Evolutionary conservation across 2,329 filamentous ascomycete species (phyloP), one percentile per base, ranked within the genome.

Genomic region (Colletotrichum melonis): DNA sequence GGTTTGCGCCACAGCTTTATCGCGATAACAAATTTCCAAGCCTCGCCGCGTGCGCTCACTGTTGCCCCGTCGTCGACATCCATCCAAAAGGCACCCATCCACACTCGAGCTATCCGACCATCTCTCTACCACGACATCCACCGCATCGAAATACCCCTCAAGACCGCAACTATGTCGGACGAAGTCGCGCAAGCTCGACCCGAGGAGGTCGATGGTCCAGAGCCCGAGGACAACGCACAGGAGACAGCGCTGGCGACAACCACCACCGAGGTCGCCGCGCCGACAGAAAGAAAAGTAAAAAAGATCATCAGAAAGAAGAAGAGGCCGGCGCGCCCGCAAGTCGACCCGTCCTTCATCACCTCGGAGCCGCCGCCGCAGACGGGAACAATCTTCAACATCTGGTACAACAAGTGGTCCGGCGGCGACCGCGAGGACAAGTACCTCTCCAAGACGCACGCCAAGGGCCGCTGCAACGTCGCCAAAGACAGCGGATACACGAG

Each of bases 371-470:
- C 95, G 19, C 94, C 94, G 1, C 95, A 98, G 79, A 98, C 96
- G 0, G 97, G 97, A 66, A 97, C 94, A 0, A 95, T 95, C 72
- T 99, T 97, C 88, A 99, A 99, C 84, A 97, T 97, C 79, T 98
- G 95, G 96, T 98, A 98, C 85, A 98, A 98, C 86, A 98, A 98
- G 84, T 98, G 96, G 95, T 93, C 92, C 1, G 97, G 97, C 76
- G 97, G 97, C 79, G 97, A 99, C 83, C 91, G 95, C 74, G 96
- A 98, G 80, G 95, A 97, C 86, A 95, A 95, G 78, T 95, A 96
- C 79, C 89, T 95, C 4, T 94, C 93, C 46, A 93, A 98, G 80
- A 93, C 92, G 26, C 90, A 92, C 16, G 96, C 97, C 4, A 92
- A 93, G 76, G 93, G 93, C 2, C 93, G 97, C 68, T 98, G 97